Evolutionary conservation across 2,329 filamentous ascomycete genomes (phyloP).

Genomic region (Bipolaris victoriae): DNA sequence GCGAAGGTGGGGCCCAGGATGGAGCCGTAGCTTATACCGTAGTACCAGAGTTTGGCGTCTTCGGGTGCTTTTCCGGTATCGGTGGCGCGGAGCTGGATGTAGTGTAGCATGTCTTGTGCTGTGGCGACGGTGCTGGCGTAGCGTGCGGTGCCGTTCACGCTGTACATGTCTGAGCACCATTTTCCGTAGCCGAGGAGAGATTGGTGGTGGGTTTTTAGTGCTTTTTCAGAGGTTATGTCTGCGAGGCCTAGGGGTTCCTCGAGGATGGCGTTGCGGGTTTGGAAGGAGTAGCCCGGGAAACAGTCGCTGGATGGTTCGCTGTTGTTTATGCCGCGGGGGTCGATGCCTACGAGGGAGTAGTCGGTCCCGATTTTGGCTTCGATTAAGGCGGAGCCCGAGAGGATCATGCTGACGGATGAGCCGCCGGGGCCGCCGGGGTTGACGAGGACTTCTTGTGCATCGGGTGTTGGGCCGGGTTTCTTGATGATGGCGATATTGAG

Average conservation of each 20-base stretch:
- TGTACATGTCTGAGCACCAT: constrained; percentile 25
- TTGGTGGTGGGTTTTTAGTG: neutral
- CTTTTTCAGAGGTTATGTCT: neutral
- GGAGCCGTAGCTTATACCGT: constrained; percentile 54
- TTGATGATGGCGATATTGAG: constrained; percentile 25
- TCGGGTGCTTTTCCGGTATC: constrained; percentile 20
- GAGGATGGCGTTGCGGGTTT: neutral
- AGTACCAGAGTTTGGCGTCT: constrained; percentile 48
- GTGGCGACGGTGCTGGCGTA: constrained; percentile 42
- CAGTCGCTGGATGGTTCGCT: constrained; percentile 18
- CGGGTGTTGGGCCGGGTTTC: constrained; percentile 8
- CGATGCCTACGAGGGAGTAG: constrained; percentile 47
- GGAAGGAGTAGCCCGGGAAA: constrained; percentile 11
- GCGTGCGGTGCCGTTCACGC: constrained; percentile 28
- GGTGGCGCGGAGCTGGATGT: constrained; percentile 29
- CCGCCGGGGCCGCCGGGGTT: constrained; percentile 42
- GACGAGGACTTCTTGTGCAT: constrained; percentile 23
- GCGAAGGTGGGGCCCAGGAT: constrained; percentile 56
- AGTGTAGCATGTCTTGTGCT: constrained; percentile 41
- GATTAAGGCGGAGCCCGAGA: neutral
- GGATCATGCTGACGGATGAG: constrained; percentile 31
- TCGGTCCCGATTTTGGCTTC: constrained; percentile 10
- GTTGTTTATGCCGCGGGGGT: constrained; percentile 37
- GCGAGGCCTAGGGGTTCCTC: neutral
- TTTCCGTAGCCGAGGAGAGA: constrained; percentile 22